Conservation (phyloP, 2,329 filamentous ascomycete species). For the Epichloe hybrida region DNA sequence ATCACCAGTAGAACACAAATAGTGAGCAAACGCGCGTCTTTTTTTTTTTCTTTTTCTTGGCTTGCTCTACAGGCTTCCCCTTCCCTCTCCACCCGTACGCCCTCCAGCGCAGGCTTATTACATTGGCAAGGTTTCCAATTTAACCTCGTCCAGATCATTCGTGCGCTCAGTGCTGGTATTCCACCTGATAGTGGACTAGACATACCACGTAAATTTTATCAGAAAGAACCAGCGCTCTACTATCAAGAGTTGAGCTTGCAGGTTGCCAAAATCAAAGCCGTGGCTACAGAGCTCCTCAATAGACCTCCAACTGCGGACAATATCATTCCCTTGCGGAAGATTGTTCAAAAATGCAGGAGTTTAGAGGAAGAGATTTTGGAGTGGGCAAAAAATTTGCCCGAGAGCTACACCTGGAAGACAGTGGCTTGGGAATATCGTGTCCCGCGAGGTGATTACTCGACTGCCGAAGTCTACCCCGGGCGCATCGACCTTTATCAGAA, state of each 20-base stretch:
- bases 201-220: background rate
- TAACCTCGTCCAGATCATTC: background rate
- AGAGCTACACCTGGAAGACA: background rate
- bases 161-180: background rate
- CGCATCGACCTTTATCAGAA: background rate
- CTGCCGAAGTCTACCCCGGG: background rate
- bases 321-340: background rate
- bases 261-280: background rate
- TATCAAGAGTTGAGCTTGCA: background rate
- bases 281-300: background rate
- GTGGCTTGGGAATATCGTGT: background rate
- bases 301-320: background rate
- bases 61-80: too few relatives aligned
- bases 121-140: too few relatives aligned
- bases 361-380: background rate
- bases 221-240: background rate
- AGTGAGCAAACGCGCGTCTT: background rate
- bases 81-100: too few relatives aligned
- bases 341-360: background rate
- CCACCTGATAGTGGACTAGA: background rate
- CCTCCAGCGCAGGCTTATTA: too few relatives aligned
- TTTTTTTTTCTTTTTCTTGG: too few relatives aligned
- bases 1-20: background rate
- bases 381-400: background rate
- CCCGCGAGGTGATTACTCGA: background rate